phyloP scores from a whole-genome alignment of 192 early-diverging fungal species.

The Radiomyces spectabilis region DNA sequence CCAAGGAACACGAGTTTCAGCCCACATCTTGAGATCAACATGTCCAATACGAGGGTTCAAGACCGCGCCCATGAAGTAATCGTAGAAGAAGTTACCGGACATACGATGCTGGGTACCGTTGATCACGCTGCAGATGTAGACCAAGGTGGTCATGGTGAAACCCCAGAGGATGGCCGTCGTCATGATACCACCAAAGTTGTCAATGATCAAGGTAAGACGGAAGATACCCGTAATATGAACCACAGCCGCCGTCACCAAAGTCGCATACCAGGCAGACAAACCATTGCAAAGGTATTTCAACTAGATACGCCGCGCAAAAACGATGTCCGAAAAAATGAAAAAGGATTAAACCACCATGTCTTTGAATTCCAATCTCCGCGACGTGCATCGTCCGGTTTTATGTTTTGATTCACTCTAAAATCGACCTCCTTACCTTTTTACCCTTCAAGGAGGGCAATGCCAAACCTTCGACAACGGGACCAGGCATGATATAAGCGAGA shows the following conservation, averaged over 20 bases:
- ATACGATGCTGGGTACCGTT: slow-evolving; percentile 40
- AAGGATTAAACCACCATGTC: too few species aligned
- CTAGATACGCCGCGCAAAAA: too few species aligned
- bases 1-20: slow-evolving; percentile 41
- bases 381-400: too few species aligned
- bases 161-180: slow-evolving; percentile 42
- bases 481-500: slow-evolving; percentile 55
- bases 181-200: slow-evolving; percentile 53
- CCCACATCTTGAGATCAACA: slow-evolving; percentile 44
- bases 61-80: slow-evolving; percentile 39
- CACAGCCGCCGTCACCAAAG: slow-evolving; percentile 32
- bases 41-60: slow-evolving; percentile 38
- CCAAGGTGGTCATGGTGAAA: slow-evolving; percentile 30
- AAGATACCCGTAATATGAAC: slow-evolving; percentile 39
- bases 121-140: slow-evolving; percentile 22
- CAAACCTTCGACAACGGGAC: slow-evolving; percentile 54
- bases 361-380: too few species aligned
- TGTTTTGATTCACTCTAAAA: neutral
- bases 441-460: slow-evolving; percentile 53
- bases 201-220: slow-evolving; percentile 39
- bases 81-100: slow-evolving; percentile 45
- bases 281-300: slow-evolving; percentile 50
- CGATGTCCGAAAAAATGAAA: slow-evolving; percentile 7
- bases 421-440: slow-evolving; percentile 10
- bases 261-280: slow-evolving; percentile 39